These are phyloP conservation scores for Pythium brassicae DNA, from an alignment of 352 stramenopile genomes.

Conservation along the genomic window DNA sequence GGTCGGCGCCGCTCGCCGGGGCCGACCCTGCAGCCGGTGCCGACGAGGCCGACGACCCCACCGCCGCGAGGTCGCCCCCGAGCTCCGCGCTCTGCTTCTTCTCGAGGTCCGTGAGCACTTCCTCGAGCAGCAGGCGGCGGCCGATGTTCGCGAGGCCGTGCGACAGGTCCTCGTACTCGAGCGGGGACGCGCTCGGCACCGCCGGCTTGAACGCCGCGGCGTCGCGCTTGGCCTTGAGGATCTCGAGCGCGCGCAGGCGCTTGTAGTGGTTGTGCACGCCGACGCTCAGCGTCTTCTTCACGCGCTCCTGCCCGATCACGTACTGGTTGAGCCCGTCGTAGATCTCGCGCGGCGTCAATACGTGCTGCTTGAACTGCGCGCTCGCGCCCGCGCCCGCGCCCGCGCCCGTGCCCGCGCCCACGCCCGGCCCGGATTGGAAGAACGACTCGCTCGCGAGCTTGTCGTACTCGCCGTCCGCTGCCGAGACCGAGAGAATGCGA, in stretches of 20 bases:
- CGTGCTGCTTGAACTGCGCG: constrained; percentile 27
- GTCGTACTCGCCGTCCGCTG: constrained; percentile 66
- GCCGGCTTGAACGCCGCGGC: constrained; percentile 21
- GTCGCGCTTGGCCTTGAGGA: constrained; percentile 44
- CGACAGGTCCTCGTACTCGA: constrained; percentile 32
- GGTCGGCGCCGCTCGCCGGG: too few relatives aligned
- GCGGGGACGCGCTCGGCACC: constrained; percentile 24
- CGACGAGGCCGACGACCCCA: constrained; percentile 1
- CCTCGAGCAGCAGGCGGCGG: constrained; percentile 54
- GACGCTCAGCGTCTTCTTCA: constrained; percentile 95
- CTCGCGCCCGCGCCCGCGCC: constrained; percentile 12
- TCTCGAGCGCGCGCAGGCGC: constrained; percentile 74
- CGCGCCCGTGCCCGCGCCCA: constrained; percentile 9
- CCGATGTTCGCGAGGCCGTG: constrained; percentile 31
- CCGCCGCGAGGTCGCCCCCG: neutral
- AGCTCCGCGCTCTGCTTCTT: constrained; percentile 22
- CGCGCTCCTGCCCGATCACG: constrained; percentile 96
- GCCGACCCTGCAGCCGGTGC: neutral
- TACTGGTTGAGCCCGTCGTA: constrained; percentile 95
- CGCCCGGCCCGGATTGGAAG: constrained; percentile 12
- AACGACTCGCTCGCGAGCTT: constrained; percentile 65
- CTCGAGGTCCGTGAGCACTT: constrained; percentile 48
- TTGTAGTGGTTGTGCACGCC: constrained; percentile 99
- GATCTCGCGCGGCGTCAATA: constrained; percentile 92
- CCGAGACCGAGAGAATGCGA: neutral